Evolutionary conservation across 805 yeast genomes (phyloP), one percentile per base, ranked within the genome.

Genomic region (Teunomyces lycoperdinae): DNA sequence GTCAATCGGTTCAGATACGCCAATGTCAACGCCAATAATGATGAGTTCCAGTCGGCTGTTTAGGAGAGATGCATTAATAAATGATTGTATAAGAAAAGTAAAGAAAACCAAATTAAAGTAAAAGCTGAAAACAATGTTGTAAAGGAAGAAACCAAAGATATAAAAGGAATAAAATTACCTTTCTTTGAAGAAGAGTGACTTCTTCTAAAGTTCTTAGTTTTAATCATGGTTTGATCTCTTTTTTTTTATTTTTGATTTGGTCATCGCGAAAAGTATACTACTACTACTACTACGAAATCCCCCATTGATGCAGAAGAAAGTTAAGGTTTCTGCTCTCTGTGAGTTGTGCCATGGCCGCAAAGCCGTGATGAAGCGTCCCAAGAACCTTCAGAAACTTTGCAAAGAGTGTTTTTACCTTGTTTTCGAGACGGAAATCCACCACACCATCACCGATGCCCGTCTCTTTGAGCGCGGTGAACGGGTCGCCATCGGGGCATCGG

Each of bases 401-500:
- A 91, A 90, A 60, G 82, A 80, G 50, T 94, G 99, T 66, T 94
- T 94, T 64, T 92, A 77, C 63, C 77, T 80, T 50, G 95, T 90
- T 2, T 94, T 94, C 67, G 99, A 94, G 68, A 87, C 95, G 0
- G 99, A 94, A 63, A 87, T 94, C 53, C 99, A 94, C 71, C 80
- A 89, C 57, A 92, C 99, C 2, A 92, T 94, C 41, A 71, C 76
- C 10, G 72, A 79, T 31, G 84, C 85, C 46, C 73, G 80, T 1
- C 76, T 94, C 42, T 94, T 94, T 58, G 64, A 80, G 20, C 74
- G 70, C 0, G 98, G 98, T 11, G 99, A 94, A 61, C 78, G 71
- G 26, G 91, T 94, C 2, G 99, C 98, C 13, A 91, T 94, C 20
- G 99, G 99, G 13, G 99, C 99, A 0, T 89, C 97, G 1, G 99